Conservation (phyloP, 1,284 basidiomycete species). For the Serendipita sp. region DNA sequence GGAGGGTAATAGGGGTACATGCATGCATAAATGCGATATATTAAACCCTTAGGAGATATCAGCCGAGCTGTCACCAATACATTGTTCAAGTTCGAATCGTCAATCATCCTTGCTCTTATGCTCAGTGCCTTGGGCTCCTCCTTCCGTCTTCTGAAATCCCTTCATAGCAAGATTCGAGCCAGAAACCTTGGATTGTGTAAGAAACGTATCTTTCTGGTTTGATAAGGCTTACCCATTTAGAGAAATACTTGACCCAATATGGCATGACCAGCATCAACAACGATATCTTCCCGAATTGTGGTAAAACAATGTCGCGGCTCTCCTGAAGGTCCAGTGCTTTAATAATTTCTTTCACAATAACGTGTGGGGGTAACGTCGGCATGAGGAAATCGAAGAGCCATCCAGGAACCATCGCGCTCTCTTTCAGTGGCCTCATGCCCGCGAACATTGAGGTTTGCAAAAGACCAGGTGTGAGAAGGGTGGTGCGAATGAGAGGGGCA, state of each 20-base stretch:
- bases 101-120: background rate
- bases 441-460: slow-evolving; percentile 64
- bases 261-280: slow-evolving; percentile 45
- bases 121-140: background rate
- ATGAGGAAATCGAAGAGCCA: slow-evolving; percentile 54
- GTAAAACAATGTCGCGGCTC: slow-evolving; percentile 53
- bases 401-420: slow-evolving; percentile 36
- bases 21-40: too few species aligned
- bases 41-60: too few species aligned
- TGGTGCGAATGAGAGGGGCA: slow-evolving; percentile 62
- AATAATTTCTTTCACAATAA: slow-evolving; percentile 70
- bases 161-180: background rate
- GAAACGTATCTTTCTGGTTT: slow-evolving; percentile 16
- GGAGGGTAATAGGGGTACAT: too few species aligned
- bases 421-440: background rate
- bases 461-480: slow-evolving; percentile 65
- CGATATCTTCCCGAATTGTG: slow-evolving; percentile 53
- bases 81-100: background rate
- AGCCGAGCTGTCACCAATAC: too few species aligned
- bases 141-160: background rate
- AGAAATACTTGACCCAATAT: slow-evolving; percentile 55
- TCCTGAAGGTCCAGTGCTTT: slow-evolving; percentile 63
- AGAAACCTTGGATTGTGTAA: background rate
- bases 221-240: slow-evolving; percentile 42
- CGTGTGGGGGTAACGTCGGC: slow-evolving; percentile 57